Conservation (phyloP, 1,284 basidiomycete species). For the Pholiota adiposa region DNA sequence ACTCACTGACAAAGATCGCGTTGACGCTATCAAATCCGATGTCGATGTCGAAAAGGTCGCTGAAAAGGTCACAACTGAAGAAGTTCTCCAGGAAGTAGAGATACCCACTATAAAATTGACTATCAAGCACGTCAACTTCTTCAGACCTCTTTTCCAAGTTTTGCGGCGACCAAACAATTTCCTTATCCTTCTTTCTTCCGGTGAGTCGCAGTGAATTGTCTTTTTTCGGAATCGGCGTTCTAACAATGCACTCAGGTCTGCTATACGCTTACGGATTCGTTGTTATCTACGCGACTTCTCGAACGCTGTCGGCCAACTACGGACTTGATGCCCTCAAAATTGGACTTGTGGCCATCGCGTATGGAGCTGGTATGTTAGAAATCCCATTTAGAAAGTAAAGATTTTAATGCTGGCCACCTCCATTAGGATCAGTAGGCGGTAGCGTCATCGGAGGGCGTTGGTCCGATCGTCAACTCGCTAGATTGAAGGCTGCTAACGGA, state of each 20-base stretch:
- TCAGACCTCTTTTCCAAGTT: constrained; percentile 62
- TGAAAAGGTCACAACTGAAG: constrained; percentile 16
- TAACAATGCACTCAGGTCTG: constrained; percentile 49
- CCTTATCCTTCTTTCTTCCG: constrained; percentile 69
- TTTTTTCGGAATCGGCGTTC: constrained; percentile 38
- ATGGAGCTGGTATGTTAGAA: constrained; percentile 61
- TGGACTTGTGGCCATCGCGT: constrained; percentile 77
- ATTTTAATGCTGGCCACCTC: background rate
- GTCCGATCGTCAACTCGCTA: constrained; percentile 68
- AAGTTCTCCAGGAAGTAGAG: constrained; percentile 20
- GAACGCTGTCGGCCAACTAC: constrained; percentile 69
- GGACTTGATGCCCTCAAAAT: constrained; percentile 72
- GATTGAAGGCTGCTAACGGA: constrained; percentile 61
- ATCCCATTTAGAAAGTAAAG: background rate
- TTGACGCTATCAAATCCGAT: constrained; percentile 12
- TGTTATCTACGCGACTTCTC: constrained; percentile 72
- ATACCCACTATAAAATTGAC: constrained; percentile 50
- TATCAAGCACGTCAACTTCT: constrained; percentile 74
- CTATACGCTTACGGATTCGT: constrained; percentile 78
- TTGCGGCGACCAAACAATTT: constrained; percentile 70
- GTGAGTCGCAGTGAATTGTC: constrained; percentile 40
- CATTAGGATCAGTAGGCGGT: constrained; percentile 49
- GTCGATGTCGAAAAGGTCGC: constrained; percentile 20
- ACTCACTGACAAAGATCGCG: background rate
- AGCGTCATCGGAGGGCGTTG: constrained; percentile 78